phyloP scores from a whole-genome alignment of 2,329 filamentous ascomycete species.

The Epichloe uncinata region DNA sequence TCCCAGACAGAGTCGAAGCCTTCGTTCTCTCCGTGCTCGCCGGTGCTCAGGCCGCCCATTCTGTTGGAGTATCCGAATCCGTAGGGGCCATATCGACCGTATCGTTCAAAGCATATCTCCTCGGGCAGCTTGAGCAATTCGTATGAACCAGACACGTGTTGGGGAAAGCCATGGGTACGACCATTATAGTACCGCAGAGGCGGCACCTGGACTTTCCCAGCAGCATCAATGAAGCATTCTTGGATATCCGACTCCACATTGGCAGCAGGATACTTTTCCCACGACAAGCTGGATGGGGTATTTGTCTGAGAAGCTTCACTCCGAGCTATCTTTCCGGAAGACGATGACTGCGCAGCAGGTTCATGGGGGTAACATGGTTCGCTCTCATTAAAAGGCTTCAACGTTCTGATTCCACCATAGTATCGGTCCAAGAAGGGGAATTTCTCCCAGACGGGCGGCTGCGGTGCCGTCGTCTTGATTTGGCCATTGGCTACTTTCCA shows the following conservation, averaged over 20 bases:
- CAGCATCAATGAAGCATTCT: constrained; percentile 66
- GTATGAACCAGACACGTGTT: constrained; percentile 78
- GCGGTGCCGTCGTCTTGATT: constrained; percentile 31
- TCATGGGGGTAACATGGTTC: constrained; percentile 73
- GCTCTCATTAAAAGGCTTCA: constrained; percentile 55
- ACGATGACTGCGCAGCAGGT: constrained; percentile 16
- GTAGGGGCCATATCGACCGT: constrained; percentile 78
- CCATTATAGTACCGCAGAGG: constrained; percentile 61
- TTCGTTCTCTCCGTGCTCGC: constrained; percentile 69
- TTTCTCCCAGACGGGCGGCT: constrained; percentile 65
- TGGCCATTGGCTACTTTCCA: constrained; percentile 42
- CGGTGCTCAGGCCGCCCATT: constrained; percentile 71
- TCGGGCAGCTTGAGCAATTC: constrained; percentile 64
- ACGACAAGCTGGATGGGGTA: constrained; percentile 16
- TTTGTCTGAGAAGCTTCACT: constrained; percentile 5
- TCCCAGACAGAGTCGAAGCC: constrained; percentile 72
- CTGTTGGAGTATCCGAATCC: constrained; percentile 73
- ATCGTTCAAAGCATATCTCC: constrained; percentile 87
- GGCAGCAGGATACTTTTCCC: constrained; percentile 20
- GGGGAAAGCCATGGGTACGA: constrained; percentile 70
- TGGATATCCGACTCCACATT: constrained; percentile 39
- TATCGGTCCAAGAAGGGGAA: constrained; percentile 81
- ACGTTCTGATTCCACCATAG: constrained; percentile 69
- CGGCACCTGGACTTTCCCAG: constrained; percentile 53
- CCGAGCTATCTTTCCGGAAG: constrained; percentile 9